A percentile compares a stretch with the other conserved stretches of the same genome.
Evolutionary conservation across 495 filamentous ascomycete species (phyloP).

Genomic region (Neurospora terricola): DNA sequence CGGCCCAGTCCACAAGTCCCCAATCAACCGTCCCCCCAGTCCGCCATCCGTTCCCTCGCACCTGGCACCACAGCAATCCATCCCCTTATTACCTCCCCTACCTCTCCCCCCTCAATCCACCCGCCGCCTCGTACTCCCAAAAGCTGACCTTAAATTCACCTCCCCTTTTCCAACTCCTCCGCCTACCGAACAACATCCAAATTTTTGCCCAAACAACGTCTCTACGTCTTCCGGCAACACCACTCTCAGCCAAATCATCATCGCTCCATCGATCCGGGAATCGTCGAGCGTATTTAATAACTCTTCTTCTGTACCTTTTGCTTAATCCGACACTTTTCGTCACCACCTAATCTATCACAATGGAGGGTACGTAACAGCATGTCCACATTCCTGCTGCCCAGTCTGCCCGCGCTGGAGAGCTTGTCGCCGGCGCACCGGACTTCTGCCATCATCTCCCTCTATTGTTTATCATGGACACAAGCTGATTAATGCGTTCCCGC

Average conservation of each 20-base stretch:
- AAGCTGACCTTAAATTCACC: slow-evolving; percentile 42
- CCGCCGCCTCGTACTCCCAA: slow-evolving; percentile 18
- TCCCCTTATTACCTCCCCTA: slow-evolving; percentile 19
- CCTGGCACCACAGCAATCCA: slow-evolving; percentile 7
- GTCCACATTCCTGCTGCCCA: slow-evolving; percentile 5
- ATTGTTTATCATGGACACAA: slow-evolving; percentile 8
- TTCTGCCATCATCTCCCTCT: background rate
- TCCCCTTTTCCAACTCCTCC: slow-evolving; percentile 37
- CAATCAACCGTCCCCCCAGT: background rate
- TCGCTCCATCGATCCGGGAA: slow-evolving; percentile 33
- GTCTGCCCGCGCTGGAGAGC: background rate
- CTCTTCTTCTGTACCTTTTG: slow-evolving; percentile 24
- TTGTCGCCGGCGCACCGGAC: background rate
- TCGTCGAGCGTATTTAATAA: slow-evolving; percentile 33
- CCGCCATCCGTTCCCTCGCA: background rate
- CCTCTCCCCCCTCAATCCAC: slow-evolving; percentile 18
- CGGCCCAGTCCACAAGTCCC: background rate
- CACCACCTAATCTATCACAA: slow-evolving; percentile 38
- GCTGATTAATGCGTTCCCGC: slow-evolving; percentile 41
- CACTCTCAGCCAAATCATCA: slow-evolving; percentile 21
- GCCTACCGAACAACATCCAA: slow-evolving; percentile 21
- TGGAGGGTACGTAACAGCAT: slow-evolving; percentile 37
- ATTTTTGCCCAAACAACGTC: slow-evolving; percentile 29
- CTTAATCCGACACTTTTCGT: slow-evolving; percentile 22
- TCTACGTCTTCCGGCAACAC: background rate